Evolutionary conservation across 2,329 filamentous ascomycete species (phyloP).

Genomic region (Botrytis fabae): DNA sequence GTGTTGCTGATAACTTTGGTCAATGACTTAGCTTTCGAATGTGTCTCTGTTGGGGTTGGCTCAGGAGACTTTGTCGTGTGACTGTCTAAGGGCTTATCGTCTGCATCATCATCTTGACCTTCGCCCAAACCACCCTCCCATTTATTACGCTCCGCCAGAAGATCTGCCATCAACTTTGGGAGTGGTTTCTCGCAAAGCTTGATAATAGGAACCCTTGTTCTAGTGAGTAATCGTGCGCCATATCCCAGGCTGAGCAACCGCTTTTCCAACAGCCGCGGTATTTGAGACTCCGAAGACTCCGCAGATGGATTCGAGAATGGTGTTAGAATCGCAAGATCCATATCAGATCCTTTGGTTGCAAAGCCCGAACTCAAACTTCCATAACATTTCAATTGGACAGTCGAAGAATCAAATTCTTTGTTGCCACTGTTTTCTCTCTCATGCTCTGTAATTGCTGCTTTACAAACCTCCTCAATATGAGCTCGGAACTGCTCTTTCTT

Average conservation of each 20-base stretch:
- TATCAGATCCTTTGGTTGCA: constrained; percentile 83
- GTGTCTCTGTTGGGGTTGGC: background rate
- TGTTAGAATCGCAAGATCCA: constrained; percentile 81
- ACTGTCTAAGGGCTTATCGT: constrained; percentile 19
- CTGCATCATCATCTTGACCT: constrained; percentile 32
- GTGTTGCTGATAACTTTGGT: background rate
- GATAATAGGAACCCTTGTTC: constrained; percentile 82
- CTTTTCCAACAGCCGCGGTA: constrained; percentile 75
- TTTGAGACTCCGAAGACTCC: constrained; percentile 56
- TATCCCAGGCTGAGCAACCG: constrained; percentile 69
- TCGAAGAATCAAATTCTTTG: constrained; percentile 51
- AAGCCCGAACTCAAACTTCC: constrained; percentile 84
- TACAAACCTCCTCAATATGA: constrained; percentile 64
- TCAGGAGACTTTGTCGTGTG: constrained; percentile 1
- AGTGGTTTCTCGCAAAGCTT: constrained; percentile 77
- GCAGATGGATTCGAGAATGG: constrained; percentile 56
- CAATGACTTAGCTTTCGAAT: background rate
- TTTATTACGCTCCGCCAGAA: constrained; percentile 65
- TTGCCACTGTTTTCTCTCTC: constrained; percentile 48
- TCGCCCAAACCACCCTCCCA: constrained; percentile 62
- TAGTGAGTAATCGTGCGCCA: constrained; percentile 74
- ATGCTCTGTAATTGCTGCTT: constrained; percentile 55
- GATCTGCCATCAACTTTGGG: constrained; percentile 56
- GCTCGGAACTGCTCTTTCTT: constrained; percentile 71
- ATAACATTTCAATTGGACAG: constrained; percentile 73